phyloP scores from a whole-genome alignment of 2,329 filamentous ascomycete species.

The Aspergillus ustus region DNA sequence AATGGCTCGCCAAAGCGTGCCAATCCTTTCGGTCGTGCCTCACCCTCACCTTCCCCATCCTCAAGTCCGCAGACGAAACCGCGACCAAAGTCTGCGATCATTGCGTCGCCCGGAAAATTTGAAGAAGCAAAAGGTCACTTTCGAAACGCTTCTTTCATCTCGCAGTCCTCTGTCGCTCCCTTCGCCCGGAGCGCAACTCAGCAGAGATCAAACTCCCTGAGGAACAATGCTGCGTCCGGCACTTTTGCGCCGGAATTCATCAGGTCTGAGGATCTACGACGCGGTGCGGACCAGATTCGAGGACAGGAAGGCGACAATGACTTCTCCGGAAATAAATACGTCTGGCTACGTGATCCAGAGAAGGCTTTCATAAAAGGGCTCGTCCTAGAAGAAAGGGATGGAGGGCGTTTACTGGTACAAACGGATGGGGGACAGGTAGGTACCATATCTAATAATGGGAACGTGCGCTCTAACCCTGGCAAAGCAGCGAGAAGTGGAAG shows the following conservation, averaged over 20 bases:
- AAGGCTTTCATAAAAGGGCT: conserved; percentile 90
- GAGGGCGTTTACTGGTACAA: conserved; percentile 77
- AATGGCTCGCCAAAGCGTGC: conserved; percentile 74
- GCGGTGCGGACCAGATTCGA: conserved; percentile 58
- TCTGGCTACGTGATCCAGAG: conserved; percentile 90
- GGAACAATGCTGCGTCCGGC: conserved; percentile 67
- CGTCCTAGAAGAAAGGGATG: conserved; percentile 79
- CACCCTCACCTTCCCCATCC: conserved; percentile 64
- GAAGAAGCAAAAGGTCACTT: conserved; percentile 59
- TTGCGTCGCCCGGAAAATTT: conserved; percentile 61
- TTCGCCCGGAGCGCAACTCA: conserved; percentile 46
- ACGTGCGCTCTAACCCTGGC: conserved; percentile 27
- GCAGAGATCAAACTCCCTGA: conserved; percentile 66
- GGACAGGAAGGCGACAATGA: conserved; percentile 97
- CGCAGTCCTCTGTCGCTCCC: conserved; percentile 56
- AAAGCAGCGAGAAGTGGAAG: conserved; percentile 83
- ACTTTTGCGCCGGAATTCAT: conserved; percentile 98
- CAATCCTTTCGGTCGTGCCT: conserved; percentile 74
- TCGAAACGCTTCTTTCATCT: conserved; percentile 70
- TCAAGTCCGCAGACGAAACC: conserved; percentile 54
- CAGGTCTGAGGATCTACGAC: conserved; percentile 77
- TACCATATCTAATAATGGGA: conserved; percentile 20
- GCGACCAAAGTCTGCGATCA: conserved; percentile 76
- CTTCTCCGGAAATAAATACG: conserved; percentile 97
- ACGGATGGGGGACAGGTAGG: conserved; percentile 89